These are phyloP conservation scores for Fusarium sp. DNA, from an alignment of 2,329 filamentous ascomycete species.

Conservation along the genomic window DNA sequence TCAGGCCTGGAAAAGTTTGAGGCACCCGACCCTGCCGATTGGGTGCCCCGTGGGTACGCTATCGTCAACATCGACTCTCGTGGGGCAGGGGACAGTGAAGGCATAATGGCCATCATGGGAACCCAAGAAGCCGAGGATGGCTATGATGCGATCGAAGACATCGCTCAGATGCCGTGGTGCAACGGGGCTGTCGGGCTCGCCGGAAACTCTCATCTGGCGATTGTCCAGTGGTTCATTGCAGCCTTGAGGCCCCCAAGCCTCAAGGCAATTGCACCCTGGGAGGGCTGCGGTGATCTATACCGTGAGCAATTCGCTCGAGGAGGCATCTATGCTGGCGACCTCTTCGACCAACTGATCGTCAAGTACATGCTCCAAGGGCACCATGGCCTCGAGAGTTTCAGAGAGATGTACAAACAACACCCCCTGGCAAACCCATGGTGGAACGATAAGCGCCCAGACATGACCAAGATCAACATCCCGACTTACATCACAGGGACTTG, in stretches of 20 bases:
- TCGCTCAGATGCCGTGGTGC: slow-evolving; percentile 21
- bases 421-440: slow-evolving; percentile 43
- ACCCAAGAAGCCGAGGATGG: slow-evolving; percentile 22
- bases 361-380: slow-evolving; percentile 40
- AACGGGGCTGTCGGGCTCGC: slow-evolving; percentile 11
- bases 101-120: slow-evolving; percentile 12
- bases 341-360: slow-evolving; percentile 35
- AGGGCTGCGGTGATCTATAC: slow-evolving; percentile 15
- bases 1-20: slow-evolving; percentile 32
- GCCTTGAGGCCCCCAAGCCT: slow-evolving; percentile 7
- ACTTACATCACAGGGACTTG: slow-evolving; percentile 45
- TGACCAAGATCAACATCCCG: slow-evolving; percentile 42
- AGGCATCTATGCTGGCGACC: slow-evolving; percentile 29
- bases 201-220: slow-evolving; percentile 23
- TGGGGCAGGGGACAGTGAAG: slow-evolving; percentile 8
- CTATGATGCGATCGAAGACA: slow-evolving; percentile 13
- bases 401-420: slow-evolving; percentile 37
- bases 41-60: slow-evolving; percentile 14
- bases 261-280: slow-evolving; percentile 32
- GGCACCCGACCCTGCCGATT: slow-evolving; percentile 21
- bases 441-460: slow-evolving; percentile 45
- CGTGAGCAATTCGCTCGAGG: slow-evolving; percentile 46
- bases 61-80: slow-evolving; percentile 21
- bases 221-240: slow-evolving; percentile 20
- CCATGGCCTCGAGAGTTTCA: slow-evolving; percentile 42